Percentiles rank a stretch among this genome's conserved stretches.
These are phyloP conservation scores for Toxoplasma gondii DNA, from an alignment of 169 alveolate species.

Conservation along the genomic window DNA sequence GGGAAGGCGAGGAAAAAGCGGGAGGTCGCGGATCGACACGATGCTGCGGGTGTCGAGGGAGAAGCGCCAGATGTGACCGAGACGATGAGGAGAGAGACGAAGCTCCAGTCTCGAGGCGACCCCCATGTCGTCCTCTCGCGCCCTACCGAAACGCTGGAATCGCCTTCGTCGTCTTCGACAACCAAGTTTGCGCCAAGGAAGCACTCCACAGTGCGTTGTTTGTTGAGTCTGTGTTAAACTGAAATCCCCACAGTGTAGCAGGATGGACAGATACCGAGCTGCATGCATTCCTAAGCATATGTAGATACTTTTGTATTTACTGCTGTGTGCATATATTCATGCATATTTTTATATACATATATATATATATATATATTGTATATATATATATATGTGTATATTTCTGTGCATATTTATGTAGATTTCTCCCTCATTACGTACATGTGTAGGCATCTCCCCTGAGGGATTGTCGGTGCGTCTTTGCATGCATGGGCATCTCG, in stretches of 20 bases:
- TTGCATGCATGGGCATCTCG: too few relatives aligned
- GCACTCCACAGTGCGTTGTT: background rate
- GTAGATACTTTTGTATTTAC: background rate
- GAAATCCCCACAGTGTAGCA: too few relatives aligned
- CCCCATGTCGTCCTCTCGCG: background rate
- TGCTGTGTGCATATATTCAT: background rate
- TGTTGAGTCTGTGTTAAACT: background rate
- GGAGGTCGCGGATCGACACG: background rate
- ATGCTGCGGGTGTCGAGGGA: background rate
- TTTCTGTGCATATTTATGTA: background rate
- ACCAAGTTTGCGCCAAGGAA: constrained; percentile 1
- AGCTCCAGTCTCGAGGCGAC: background rate
- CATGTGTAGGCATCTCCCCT: too few relatives aligned
- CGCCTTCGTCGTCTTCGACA: constrained; percentile 13
- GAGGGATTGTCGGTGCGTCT: too few relatives aligned
- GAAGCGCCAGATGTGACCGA: too few relatives aligned
- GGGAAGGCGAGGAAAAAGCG: background rate
- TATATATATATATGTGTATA: background rate
- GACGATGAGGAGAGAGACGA: too few relatives aligned
- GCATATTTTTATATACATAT: background rate
- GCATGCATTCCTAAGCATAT: too few relatives aligned
- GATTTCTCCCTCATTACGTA: too few relatives aligned
- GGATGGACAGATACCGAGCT: too few relatives aligned
- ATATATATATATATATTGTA: background rate
- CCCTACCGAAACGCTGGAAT: background rate